Percentiles rank a stretch among this genome's conserved stretches.
Evolutionary conservation across 331 rosid genomes (phyloP).

Genomic region (Quercus tomentella): DNA sequence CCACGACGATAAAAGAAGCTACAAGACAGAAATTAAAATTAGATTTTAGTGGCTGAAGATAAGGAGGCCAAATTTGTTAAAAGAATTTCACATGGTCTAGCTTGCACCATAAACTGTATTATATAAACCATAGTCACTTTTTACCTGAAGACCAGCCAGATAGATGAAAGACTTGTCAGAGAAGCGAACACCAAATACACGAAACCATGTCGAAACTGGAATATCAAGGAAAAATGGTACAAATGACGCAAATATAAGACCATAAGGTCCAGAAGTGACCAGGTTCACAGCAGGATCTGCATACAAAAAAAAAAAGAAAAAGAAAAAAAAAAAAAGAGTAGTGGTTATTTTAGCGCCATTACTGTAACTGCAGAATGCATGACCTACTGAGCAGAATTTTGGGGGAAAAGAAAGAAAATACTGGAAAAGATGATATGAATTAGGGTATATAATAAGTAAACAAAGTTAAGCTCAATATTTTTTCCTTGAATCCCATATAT

Average conservation of each 20-base stretch:
- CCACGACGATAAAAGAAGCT: conserved; percentile 98
- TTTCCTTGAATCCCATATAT: too few species aligned
- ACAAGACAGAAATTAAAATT: conserved; percentile 26
- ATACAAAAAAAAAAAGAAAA: neutral
- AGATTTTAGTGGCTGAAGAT: conserved; percentile 15
- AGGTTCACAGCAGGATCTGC: conserved; percentile 83
- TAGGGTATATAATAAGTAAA: too few species aligned
- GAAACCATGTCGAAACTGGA: conserved; percentile 88
- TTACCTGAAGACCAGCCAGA: conserved; percentile 96
- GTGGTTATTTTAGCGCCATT: neutral
- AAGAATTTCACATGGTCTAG: neutral
- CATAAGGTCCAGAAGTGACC: conserved; percentile 90
- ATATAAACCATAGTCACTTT: conserved; percentile 3
- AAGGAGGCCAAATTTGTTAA: neutral
- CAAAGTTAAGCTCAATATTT: too few species aligned
- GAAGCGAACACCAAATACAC: conserved; percentile 67
- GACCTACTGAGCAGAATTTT: neutral
- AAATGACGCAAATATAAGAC: conserved; percentile 94
- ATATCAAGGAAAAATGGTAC: conserved; percentile 96
- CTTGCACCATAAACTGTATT: neutral
- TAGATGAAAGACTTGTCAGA: conserved; percentile 94
- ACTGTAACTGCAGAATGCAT: neutral
- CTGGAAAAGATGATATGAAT: neutral
- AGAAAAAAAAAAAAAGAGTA: conserved; percentile 13
- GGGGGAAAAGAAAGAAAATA: neutral